Percentiles rank a stretch among this genome's conserved stretches.
phyloP scores from a whole-genome alignment of 192 early-diverging fungal species.

The Neocallimastix lanati region DNA sequence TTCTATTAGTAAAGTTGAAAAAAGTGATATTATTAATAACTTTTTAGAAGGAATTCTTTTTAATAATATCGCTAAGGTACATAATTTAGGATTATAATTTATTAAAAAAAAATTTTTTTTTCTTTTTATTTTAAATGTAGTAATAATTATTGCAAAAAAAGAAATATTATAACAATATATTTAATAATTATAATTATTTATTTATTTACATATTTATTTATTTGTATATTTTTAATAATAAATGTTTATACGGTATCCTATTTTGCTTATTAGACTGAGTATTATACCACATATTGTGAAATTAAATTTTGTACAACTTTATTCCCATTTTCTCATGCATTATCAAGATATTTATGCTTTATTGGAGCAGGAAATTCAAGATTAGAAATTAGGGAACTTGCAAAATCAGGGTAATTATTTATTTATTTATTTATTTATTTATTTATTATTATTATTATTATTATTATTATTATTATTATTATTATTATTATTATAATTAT shows the following conservation, averaged over 20 bases:
- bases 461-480: background rate
- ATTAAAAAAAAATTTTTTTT: background rate
- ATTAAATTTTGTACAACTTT: conserved; percentile 22
- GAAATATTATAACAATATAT: no score
- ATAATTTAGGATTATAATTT: background rate
- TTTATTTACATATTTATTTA: no score
- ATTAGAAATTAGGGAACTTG: conserved; percentile 24
- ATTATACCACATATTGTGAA: conserved; percentile 18
- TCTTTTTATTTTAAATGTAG: no score
- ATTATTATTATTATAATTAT: background rate
- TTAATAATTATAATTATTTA: no score
- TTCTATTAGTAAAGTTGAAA: background rate
- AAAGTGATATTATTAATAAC: background rate
- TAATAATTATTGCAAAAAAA: no score
- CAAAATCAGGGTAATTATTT: conserved; percentile 20
- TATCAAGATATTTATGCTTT: conserved; percentile 21
- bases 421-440: conserved; percentile 6
- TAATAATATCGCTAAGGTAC: conserved; percentile 22
- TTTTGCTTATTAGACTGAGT: conserved; percentile 14
- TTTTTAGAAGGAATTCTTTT: conserved; percentile 1
- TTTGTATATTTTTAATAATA: no score
- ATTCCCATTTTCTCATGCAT: conserved; percentile 18
- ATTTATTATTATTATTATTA: background rate
- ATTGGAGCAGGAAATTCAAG: conserved; percentile 17
- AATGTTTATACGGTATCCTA: no score